Percentiles rank a stretch among this genome's conserved stretches.
phyloP scores from a whole-genome alignment of 169 alveolate genomes.

The Eimeria acervulina region DNA sequence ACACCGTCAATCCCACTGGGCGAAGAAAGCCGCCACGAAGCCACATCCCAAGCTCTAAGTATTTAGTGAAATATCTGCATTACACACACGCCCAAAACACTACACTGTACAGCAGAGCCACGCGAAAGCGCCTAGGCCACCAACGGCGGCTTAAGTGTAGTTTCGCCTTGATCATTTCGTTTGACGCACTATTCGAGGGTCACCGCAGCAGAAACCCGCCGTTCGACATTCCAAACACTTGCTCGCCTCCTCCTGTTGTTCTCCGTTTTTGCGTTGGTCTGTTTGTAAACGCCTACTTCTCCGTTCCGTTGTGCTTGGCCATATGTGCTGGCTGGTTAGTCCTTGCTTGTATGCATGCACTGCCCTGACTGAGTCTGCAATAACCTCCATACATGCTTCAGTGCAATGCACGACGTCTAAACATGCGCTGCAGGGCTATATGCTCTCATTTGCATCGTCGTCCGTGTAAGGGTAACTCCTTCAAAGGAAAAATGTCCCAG shows the following conservation, averaged over 20 bases:
- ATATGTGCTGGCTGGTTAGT: neutral
- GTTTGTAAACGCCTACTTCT: neutral
- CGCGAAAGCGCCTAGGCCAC: neutral
- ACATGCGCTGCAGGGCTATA: neutral
- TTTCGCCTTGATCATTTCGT: neutral
- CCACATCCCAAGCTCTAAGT: neutral
- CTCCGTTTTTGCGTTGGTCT: neutral
- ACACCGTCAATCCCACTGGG: neutral
- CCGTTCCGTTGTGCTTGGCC: neutral
- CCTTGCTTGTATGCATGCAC: neutral
- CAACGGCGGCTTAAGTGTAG: neutral
- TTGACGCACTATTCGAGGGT: neutral
- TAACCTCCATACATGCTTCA: neutral
- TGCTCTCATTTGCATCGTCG: neutral
- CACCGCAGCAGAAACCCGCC: neutral
- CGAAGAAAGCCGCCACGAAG: too few relatives aligned
- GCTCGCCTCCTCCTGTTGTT: neutral
- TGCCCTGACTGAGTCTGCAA: neutral
- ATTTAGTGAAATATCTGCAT: neutral
- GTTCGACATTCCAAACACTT: neutral
- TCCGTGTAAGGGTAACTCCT: neutral
- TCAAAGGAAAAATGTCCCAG: neutral
- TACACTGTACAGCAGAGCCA: neutral
- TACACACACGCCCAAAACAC: neutral
- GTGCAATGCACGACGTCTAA: neutral